Percentiles rank a stretch among this genome's conserved stretches.
Conservation (phyloP, 2,329 filamentous ascomycete genomes). For the Phialophora expanda region DNA sequence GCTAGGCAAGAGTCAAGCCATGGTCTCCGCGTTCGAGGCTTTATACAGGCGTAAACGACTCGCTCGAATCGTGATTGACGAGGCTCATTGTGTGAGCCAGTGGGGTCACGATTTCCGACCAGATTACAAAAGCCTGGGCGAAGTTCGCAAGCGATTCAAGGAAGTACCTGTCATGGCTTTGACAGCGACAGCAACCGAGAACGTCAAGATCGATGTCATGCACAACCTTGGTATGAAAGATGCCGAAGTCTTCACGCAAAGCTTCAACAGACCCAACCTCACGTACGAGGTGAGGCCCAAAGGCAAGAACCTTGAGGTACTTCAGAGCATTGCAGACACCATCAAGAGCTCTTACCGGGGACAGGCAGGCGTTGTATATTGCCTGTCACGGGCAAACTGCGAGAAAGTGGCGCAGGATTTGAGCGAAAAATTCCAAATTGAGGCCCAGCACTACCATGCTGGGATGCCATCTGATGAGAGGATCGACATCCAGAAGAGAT, state of each 20-base stretch:
- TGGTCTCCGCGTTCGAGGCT: conserved; percentile 68
- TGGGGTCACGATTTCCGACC: conserved; percentile 99
- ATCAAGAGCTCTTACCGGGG: conserved; percentile 73
- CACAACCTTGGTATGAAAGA: conserved; percentile 83
- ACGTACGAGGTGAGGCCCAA: conserved; percentile 84
- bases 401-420: conserved; percentile 79
- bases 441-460: conserved; percentile 85
- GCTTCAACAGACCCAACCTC: conserved; percentile 95
- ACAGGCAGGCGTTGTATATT: conserved; percentile 91
- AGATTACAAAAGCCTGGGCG: conserved; percentile 87
- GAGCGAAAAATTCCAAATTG: conserved; percentile 64
- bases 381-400: conserved; percentile 80
- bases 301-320: conserved; percentile 61
- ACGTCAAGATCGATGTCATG: conserved; percentile 89
- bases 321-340: conserved; percentile 59
- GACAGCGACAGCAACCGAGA: conserved; percentile 91
- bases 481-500: conserved; percentile 72
- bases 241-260: conserved; percentile 83
- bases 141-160: conserved; percentile 72
- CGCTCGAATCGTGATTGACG: conserved; percentile 92
- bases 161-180: conserved; percentile 90
- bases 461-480: conserved; percentile 72
- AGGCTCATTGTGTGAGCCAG: conserved; percentile 98
- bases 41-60: conserved; percentile 75
- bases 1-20: conserved; percentile 78